These are phyloP conservation scores for Articulospora tetracladia DNA, from an alignment of 495 filamentous ascomycete genomes.

Conservation along the genomic window DNA sequence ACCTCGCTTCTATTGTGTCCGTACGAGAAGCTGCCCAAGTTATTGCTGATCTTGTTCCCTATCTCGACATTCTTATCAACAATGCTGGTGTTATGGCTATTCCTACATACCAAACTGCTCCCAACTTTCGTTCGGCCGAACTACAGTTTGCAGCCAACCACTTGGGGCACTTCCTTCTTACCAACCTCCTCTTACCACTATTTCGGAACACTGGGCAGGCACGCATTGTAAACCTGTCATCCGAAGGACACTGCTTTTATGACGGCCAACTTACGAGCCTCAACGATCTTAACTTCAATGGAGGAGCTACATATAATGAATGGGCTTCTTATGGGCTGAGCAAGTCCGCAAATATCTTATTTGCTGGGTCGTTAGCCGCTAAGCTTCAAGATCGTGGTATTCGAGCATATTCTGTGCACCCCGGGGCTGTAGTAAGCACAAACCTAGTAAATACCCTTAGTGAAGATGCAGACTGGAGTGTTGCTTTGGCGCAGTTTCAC, in stretches of 20 bases:
- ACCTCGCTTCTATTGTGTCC: constrained; percentile 2
- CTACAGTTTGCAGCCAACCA: constrained; percentile 56
- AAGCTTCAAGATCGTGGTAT: constrained; percentile 24
- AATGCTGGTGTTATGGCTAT: constrained; percentile 30
- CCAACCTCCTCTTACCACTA: constrained; percentile 42
- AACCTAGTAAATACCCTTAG: neutral
- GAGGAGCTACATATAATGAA: constrained; percentile 19
- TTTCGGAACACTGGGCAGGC: too few species aligned
- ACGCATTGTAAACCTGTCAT: neutral
- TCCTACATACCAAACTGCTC: neutral
- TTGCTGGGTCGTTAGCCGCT: constrained; percentile 39
- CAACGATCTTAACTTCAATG: neutral
- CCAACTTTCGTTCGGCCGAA: constrained; percentile 36
- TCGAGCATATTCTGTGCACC: constrained; percentile 17
- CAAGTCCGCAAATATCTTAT: constrained; percentile 58
- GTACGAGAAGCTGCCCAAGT: constrained; percentile 28
- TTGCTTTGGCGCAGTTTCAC: neutral
- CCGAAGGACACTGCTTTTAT: neutral
- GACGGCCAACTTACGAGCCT: neutral
- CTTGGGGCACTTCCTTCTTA: constrained; percentile 56
- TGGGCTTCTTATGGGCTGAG: constrained; percentile 48
- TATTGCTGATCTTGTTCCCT: constrained; percentile 19
- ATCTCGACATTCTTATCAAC: constrained; percentile 31
- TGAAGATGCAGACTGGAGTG: neutral
- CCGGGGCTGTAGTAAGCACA: constrained; percentile 22